Base-by-base conservation (phyloP, 2,329 filamentous ascomycete genomes). In the Hawksworthiomyces lignivorus region DNA sequence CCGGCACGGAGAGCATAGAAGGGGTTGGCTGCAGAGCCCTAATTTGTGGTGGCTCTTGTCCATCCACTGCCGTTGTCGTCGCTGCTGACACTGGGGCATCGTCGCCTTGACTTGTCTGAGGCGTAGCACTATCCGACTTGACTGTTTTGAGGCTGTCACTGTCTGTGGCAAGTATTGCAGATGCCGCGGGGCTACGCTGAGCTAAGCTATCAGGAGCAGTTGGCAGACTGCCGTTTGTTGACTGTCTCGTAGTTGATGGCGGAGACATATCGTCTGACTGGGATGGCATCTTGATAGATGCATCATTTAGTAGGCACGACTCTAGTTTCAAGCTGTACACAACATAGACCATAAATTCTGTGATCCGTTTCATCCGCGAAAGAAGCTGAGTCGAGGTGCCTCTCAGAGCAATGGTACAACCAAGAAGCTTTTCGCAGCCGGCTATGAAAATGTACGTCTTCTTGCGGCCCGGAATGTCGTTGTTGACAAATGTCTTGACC, bases 261-360 rank as follows among this genome's bases (percentile, higher is more conserved):
- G 59, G 66, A 41, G 52, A 60, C 29, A 54, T 70, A 54, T 68
- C 57, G 4, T 77, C 72, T 8, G 72, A 67, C 21, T 74, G 73
- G 2, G 76, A 72, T 1, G 88, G 88, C 18, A 94, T 82, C 48
- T 89, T 77, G 14, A 94, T 84, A 52, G 87, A 94, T 54, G 94
- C 89, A 59, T 98, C 92, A 39, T 87, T 77, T 75, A 98, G 86
- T 34, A 98, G 69, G 52, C 86, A 95, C 2, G 92, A 95, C 63
- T 98, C 92, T 12, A 98, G 73, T 57, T 94, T 95, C 40, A 98
- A 71, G 54, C 96, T 98, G 63, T 98, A 98, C 11, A 97, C 89
- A 17, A 98, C 94, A 53, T 97, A 98, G 28, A 94, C 84, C 90
- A 98, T 96, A 57, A 98, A 97, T 58, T 98, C 92, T 10, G 90